Evolutionary conservation across 2,329 filamentous ascomycete species (phyloP).

Genomic region (Gnomoniopsis sp.): DNA sequence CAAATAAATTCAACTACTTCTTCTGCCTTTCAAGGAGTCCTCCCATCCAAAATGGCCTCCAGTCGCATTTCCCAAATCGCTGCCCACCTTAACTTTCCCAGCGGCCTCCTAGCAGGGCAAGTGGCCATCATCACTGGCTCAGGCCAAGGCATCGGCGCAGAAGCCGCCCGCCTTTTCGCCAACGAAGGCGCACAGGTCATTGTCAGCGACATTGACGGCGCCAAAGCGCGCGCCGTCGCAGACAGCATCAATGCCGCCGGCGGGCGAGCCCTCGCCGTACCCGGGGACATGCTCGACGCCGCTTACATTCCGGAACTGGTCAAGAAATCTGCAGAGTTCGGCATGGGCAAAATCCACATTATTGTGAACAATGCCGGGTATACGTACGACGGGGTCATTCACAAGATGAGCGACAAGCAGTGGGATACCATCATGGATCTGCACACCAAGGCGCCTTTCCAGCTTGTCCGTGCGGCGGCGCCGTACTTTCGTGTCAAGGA

Average conservation of each 20-base stretch:
- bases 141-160: constrained; percentile 85
- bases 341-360: constrained; percentile 82
- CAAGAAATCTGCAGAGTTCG: constrained; percentile 72
- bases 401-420: constrained; percentile 90
- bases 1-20: no score
- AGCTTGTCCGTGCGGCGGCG: constrained; percentile 73
- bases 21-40: no score
- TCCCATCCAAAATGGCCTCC: constrained; percentile 37
- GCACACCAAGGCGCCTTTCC: constrained; percentile 83
- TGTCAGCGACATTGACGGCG: constrained; percentile 77
- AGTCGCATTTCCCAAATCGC: constrained; percentile 68
- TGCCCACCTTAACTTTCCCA: constrained; percentile 77
- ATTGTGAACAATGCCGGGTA: constrained; percentile 91
- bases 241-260: constrained; percentile 65
- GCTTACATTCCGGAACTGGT: constrained; percentile 71
- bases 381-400: constrained; percentile 90
- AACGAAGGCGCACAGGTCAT: constrained; percentile 86
- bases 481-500: constrained; percentile 88
- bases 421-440: constrained; percentile 85
- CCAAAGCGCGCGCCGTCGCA: constrained; percentile 66
- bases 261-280: constrained; percentile 67
- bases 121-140: constrained; percentile 84
- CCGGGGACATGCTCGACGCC: constrained; percentile 72
- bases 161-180: constrained; percentile 76
- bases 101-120: constrained; percentile 74